Evolutionary conservation across 2,329 filamentous ascomycete species (phyloP), one percentile per base, ranked within the genome.

Genomic region (Diaporthe aspalathi): DNA sequence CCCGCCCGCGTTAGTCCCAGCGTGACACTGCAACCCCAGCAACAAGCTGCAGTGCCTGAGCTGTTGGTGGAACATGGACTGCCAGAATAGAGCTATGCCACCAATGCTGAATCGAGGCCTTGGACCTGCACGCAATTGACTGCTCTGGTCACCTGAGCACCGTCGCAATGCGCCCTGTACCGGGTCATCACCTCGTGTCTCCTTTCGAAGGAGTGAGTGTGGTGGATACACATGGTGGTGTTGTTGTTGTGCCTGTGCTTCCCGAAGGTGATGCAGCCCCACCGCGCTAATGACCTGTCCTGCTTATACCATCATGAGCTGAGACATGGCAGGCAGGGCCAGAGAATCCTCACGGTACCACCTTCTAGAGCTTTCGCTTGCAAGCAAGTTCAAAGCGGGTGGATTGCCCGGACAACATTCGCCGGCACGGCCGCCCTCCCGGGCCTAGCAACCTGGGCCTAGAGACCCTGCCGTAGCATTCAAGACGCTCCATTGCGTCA

Each of bases 401-500:
- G 60, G 60, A 63, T 63, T 49, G 57, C 43, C 57, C 57, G 32
- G 57, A 63, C 57, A 63, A 63, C 57, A 63, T 63, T 63, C 40
- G 40, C 17, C 43, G 27, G 60, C 43, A 24, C 27, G 60, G 27
- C 60, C n/a, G 43, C 60, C 12, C 29, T 32, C 63, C 63, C 52
- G 24, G 24, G 24, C 40, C 35, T 40, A 68, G 53, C 53, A 29
- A 29, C 40, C 27, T 66, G n/a, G n/a, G 38, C 29, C 47, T 45
- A 43, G n/a, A 9, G 16, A 63, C 40, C n/a, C 66, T 66, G 60
- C 38, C 38, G 57, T 70, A 40, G 38, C 67, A 56, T 70, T 27
- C 35, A n/a, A 60, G 14, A 17, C 43, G 57, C 45, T 47, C 52
- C 45, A 71, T 71, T 62, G 68, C 52, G 50, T 67, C 60, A 70